Percentiles rank a stretch among this genome's conserved stretches.
phyloP scores from a whole-genome alignment of 441 rosid species.

The Brassica hybrid region DNA sequence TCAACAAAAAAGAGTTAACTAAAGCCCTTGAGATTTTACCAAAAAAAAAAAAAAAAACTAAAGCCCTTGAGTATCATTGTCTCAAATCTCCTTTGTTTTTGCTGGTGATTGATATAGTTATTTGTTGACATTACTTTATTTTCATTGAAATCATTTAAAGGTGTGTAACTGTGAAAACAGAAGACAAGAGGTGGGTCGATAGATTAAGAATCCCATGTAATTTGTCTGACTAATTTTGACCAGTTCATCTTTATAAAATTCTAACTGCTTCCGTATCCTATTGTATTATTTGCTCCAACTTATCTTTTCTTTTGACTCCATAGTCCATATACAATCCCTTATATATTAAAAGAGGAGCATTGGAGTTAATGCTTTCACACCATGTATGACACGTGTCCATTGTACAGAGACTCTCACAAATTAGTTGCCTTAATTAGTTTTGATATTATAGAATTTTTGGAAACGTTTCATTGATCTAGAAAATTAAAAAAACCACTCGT shows the following conservation, averaged over 20 bases:
- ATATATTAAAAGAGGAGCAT: too few species aligned
- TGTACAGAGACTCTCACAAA: too few species aligned
- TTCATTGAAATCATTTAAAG: slow-evolving; percentile 1
- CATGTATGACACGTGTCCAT: too few species aligned
- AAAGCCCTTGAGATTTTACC: too few species aligned
- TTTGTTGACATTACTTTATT: slow-evolving; percentile 7
- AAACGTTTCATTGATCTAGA: too few species aligned
- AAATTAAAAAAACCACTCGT: too few species aligned
- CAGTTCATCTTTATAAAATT: not conserved
- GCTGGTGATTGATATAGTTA: not conserved
- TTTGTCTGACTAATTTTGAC: slow-evolving; percentile 36
- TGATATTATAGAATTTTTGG: too few species aligned
- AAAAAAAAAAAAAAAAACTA: too few species aligned
- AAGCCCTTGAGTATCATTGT: slow-evolving; percentile 13
- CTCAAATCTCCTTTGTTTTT: slow-evolving; percentile 3
- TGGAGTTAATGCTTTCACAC: too few species aligned
- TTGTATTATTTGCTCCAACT: slow-evolving; percentile 1
- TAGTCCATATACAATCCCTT: too few species aligned
- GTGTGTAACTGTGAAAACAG: slow-evolving; percentile 22
- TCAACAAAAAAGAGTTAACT: too few species aligned
- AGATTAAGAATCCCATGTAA: slow-evolving; percentile 41
- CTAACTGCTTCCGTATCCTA: not conserved
- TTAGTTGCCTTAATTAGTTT: too few species aligned
- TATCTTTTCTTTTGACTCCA: not conserved
- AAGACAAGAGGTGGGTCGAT: slow-evolving; percentile 36